These are phyloP conservation scores for Massariosphaeria phaeospora DNA, from an alignment of 495 filamentous ascomycete species.

Conservation along the genomic window DNA sequence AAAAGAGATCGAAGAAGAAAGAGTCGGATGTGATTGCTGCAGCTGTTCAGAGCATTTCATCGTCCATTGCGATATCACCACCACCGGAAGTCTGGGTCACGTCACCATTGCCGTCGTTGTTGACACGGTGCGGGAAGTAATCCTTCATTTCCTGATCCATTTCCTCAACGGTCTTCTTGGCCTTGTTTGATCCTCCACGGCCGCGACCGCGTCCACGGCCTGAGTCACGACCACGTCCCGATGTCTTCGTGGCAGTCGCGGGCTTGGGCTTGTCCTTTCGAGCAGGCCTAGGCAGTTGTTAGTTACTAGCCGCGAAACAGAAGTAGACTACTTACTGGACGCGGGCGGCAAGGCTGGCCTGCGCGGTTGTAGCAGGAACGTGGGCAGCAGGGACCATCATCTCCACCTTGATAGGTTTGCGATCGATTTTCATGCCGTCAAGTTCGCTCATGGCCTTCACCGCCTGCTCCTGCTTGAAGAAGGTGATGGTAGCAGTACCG, in stretches of 20 bases:
- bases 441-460: constrained; percentile 73
- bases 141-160: constrained; percentile 92
- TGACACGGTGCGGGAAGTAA: constrained; percentile 73
- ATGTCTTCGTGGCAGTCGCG: constrained; percentile 63
- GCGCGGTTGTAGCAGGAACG: constrained; percentile 57
- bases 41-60: constrained; percentile 31
- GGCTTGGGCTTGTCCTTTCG: constrained; percentile 65
- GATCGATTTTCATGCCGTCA: constrained; percentile 84
- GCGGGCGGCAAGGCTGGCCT: constrained; percentile 80
- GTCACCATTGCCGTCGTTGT: too few relatives aligned
- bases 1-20: neutral
- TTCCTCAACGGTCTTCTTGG: constrained; percentile 83
- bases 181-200: too few relatives aligned
- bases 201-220: constrained; percentile 36
- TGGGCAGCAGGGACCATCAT: constrained; percentile 75
- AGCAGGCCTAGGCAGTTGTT: constrained; percentile 4
- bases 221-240: constrained; percentile 46
- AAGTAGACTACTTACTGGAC: constrained; percentile 56
- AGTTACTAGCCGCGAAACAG: neutral
- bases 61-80: constrained; percentile 35
- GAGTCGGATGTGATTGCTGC: neutral
- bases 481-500: constrained; percentile 77
- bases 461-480: constrained; percentile 70
- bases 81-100: too few relatives aligned
- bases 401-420: constrained; percentile 90